Percentiles rank a stretch among this genome's conserved stretches.
Evolutionary conservation across 768 basidiomycete genomes (phyloP).

Genomic region (Multifurca ochricompacta): DNA sequence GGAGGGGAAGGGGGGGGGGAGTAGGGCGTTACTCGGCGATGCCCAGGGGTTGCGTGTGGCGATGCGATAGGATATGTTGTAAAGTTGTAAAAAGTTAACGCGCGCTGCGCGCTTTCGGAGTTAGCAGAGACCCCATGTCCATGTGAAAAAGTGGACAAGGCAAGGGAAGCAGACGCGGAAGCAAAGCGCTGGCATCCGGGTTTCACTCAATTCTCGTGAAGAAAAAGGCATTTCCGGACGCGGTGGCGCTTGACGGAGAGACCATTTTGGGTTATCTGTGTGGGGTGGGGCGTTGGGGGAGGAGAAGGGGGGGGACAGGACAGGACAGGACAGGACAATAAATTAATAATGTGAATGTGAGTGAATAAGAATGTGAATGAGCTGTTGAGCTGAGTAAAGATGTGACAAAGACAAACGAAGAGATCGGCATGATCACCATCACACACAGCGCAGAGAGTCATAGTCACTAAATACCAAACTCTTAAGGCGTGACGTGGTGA

Average conservation of each 20-base stretch:
- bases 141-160: slow-evolving; percentile 1
- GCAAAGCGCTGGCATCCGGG: slow-evolving; percentile 3
- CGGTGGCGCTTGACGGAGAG: not conserved
- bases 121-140: slow-evolving; percentile 1
- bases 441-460: no score
- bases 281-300: no score
- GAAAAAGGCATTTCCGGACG: slow-evolving; percentile 2
- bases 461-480: not conserved
- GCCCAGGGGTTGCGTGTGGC: slow-evolving; percentile 6
- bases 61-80: not conserved
- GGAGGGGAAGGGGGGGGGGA: not conserved
- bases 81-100: no score
- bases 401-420: not conserved
- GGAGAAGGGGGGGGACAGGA: not conserved
- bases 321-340: no score
- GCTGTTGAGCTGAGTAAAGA: not conserved
- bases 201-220: not conserved
- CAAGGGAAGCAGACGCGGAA: slow-evolving; percentile 1
- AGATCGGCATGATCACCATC: not conserved
- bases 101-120: not conserved
- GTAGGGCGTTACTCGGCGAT: slow-evolving; percentile 2
- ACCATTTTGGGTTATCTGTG: no score
- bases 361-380: no score
- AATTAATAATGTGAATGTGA: no score
- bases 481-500: not conserved